A percentile compares a stretch with the other conserved stretches of the same genome.
Evolutionary conservation across 208 protist species (phyloP).

Genomic region (Polymyxa betae): DNA sequence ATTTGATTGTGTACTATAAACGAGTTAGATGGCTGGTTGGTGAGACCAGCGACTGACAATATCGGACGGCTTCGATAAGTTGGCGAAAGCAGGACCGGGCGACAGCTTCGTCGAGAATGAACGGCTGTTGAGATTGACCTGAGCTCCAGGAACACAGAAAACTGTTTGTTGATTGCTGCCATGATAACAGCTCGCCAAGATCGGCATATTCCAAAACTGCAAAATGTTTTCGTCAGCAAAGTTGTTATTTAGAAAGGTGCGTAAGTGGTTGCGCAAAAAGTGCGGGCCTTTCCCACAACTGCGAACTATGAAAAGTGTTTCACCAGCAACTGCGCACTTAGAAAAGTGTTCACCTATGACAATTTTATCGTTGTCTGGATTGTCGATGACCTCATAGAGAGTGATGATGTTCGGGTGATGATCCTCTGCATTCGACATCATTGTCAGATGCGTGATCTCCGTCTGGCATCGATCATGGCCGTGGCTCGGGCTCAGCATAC

Average conservation of each 20-base stretch:
- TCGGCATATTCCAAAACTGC: not conserved
- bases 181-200: not conserved
- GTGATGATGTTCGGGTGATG: not conserved
- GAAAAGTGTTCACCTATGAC: not conserved
- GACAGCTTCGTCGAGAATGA: not conserved
- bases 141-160: not conserved
- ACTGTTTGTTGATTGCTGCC: not conserved
- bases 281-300: too few relatives aligned
- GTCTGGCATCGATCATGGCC: not conserved
- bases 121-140: not conserved
- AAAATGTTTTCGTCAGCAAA: too few relatives aligned
- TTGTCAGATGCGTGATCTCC: not conserved
- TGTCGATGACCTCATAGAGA: constrained; percentile 18
- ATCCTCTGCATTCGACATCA: not conserved
- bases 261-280: too few relatives aligned
- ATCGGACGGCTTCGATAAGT: not conserved
- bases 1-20: not conserved
- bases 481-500: not conserved
- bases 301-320: too few relatives aligned
- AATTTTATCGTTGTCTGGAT: constrained; percentile 10
- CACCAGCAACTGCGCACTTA: not conserved
- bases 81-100: not conserved
- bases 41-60: not conserved
- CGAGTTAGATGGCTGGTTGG: not conserved
- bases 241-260: too few relatives aligned